Conservation (phyloP, 2,329 filamentous ascomycete genomes). For the Paracamarosporium sp. region DNA sequence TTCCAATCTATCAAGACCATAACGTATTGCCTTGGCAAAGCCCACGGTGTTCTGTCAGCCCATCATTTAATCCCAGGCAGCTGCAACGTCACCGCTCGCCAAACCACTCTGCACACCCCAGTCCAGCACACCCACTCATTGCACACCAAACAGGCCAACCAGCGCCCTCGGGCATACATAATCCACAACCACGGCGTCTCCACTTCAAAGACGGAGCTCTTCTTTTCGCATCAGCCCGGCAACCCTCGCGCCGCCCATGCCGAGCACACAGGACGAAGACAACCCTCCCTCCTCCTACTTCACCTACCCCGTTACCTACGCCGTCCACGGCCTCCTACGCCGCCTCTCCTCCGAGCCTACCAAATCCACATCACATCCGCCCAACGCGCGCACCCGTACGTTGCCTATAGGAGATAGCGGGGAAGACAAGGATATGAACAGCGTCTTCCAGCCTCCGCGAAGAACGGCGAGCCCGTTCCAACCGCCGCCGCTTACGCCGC, state of each 20-base stretch:
- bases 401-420: conserved; percentile 21
- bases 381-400: conserved; percentile 16
- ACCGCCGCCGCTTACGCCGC: conserved; percentile 84
- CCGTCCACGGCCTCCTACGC: conserved; percentile 54
- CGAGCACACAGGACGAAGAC: conserved; percentile 20
- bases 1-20: background rate
- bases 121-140: background rate
- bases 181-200: conserved; percentile 9
- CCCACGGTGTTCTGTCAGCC: background rate
- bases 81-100: conserved; percentile 3
- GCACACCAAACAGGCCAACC: background rate
- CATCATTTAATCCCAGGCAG: background rate
- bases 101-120: background rate
- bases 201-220: background rate
- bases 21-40: background rate
- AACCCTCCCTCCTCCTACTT: conserved; percentile 50
- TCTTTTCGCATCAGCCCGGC: conserved; percentile 11
- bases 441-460: conserved; percentile 66
- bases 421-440: conserved; percentile 57
- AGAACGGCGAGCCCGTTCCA: conserved; percentile 80
- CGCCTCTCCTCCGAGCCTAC: conserved; percentile 54
- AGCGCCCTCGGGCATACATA: background rate
- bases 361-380: conserved; percentile 10
- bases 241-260: conserved; percentile 29
- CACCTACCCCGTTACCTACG: conserved; percentile 58